Evolutionary conservation across 768 basidiomycete species (phyloP).

Genomic region (Rhodotorula diobovata): DNA sequence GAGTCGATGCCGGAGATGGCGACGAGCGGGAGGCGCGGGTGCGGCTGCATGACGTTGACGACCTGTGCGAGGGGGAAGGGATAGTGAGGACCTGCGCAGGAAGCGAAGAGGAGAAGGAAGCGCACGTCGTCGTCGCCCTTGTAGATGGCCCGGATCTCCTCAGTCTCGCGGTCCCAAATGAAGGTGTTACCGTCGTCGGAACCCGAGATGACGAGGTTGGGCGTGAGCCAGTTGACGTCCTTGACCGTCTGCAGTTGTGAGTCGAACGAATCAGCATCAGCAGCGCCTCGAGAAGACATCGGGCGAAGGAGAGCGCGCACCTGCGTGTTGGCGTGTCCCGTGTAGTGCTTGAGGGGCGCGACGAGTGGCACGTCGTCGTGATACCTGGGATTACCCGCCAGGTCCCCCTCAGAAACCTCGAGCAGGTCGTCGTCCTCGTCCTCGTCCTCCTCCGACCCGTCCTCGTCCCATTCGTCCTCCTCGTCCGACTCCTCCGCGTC

Average conservation of each 20-base stretch:
- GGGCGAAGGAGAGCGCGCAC: not conserved
- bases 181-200: constrained; percentile 38
- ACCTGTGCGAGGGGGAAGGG: not conserved
- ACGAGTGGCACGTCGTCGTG: constrained; percentile 33
- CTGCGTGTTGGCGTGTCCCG: constrained; percentile 37
- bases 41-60: constrained; percentile 40
- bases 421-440: not conserved
- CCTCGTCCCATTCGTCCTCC: constrained; percentile 2
- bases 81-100: not conserved
- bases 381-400: not conserved
- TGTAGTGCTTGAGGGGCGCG: constrained; percentile 20
- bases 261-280: not conserved
- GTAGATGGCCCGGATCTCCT: constrained; percentile 30
- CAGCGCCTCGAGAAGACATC: not conserved
- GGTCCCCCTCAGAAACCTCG: too few relatives aligned
- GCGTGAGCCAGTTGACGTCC: constrained; percentile 40
- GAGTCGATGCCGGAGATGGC: constrained; percentile 40
- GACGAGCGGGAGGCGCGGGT: constrained; percentile 39
- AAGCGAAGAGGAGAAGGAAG: not conserved
- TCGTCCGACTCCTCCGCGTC: constrained; percentile 4
- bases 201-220: constrained; percentile 26
- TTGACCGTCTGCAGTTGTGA: constrained; percentile 42
- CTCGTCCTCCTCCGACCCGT: not conserved
- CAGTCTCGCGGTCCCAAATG: constrained; percentile 23
- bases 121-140: constrained; percentile 33